Percentiles rank a stretch among this genome's conserved stretches.
phyloP scores from a whole-genome alignment of 768 basidiomycete species.

The Suillus brevipes region DNA sequence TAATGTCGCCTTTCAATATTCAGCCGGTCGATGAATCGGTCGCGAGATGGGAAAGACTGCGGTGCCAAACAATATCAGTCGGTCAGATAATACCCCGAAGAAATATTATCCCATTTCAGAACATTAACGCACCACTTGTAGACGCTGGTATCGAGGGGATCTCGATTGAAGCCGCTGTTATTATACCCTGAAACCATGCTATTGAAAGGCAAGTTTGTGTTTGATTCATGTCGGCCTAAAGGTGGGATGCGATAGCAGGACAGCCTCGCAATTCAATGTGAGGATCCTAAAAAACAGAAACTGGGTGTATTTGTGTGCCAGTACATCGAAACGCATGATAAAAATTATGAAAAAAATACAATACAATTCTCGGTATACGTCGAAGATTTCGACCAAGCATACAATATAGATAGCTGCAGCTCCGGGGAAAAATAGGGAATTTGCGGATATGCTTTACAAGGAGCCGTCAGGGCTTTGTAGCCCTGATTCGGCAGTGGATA shows the following conservation, averaged over 20 bases:
- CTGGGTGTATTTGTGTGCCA: neutral
- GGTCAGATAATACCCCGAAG: neutral
- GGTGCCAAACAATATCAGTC: neutral
- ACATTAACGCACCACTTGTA: neutral
- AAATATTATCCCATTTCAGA: neutral
- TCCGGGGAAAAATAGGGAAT: too few species aligned
- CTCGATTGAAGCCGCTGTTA: neutral
- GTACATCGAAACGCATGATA: neutral
- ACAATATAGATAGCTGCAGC: neutral
- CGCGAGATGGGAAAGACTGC: neutral
- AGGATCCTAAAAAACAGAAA: too few species aligned
- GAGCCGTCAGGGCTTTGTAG: neutral
- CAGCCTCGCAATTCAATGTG: neutral
- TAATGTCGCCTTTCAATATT: slow-evolving; percentile 49
- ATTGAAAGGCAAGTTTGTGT: neutral
- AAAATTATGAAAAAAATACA: slow-evolving; percentile 2
- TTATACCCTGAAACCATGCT: neutral
- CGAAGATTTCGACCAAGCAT: neutral
- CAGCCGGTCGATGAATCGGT: neutral
- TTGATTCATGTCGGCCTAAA: neutral
- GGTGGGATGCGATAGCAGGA: neutral
- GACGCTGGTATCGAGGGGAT: neutral
- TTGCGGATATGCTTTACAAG: neutral
- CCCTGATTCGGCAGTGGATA: neutral
- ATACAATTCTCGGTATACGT: neutral